Conservation (phyloP, 2,329 filamentous ascomycete species). For the Bipolaris victoriae region DNA sequence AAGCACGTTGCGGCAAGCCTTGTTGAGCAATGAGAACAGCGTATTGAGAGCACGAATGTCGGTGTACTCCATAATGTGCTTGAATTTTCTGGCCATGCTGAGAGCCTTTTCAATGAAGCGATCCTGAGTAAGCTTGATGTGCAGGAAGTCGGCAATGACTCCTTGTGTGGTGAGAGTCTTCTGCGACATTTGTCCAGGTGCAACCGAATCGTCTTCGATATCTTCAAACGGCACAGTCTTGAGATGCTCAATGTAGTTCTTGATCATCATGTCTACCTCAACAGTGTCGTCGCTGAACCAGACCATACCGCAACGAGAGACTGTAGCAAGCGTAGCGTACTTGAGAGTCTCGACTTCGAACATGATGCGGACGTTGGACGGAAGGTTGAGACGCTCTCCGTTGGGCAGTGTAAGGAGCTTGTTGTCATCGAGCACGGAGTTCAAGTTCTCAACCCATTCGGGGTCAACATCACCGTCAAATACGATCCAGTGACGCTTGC, state of each 20-base stretch:
- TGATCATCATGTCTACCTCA: slow-evolving; percentile 87
- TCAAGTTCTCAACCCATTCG: slow-evolving; percentile 99
- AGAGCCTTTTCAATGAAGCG: slow-evolving; percentile 81
- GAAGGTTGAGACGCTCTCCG: slow-evolving; percentile 94
- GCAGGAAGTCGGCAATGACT: slow-evolving; percentile 79
- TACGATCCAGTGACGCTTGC: slow-evolving; percentile 98
- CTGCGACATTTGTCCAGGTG: slow-evolving; percentile 56
- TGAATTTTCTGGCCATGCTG: slow-evolving; percentile 75
- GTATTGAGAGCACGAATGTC: slow-evolving; percentile 88
- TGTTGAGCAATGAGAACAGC: slow-evolving; percentile 93
- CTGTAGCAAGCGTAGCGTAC: slow-evolving; percentile 97
- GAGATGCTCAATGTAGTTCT: slow-evolving; percentile 85
- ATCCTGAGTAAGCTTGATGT: slow-evolving; percentile 76
- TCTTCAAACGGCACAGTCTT: slow-evolving; percentile 89
- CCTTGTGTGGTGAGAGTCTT: slow-evolving; percentile 80
- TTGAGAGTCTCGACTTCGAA: slow-evolving; percentile 98
- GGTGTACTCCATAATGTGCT: slow-evolving; percentile 99
- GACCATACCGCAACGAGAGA: slow-evolving; percentile 99
- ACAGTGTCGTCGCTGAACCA: slow-evolving; percentile 99
- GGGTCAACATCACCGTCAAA: slow-evolving; percentile 99
- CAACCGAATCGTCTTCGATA: slow-evolving; percentile 86
- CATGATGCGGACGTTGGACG: slow-evolving; percentile 96
- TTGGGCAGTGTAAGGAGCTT: slow-evolving; percentile 96
- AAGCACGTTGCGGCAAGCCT: slow-evolving; percentile 86
- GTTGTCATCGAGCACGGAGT: slow-evolving; percentile 99